Evolutionary conservation across 306 rosid species (phyloP).

Genomic region (Castanospermum australe): DNA sequence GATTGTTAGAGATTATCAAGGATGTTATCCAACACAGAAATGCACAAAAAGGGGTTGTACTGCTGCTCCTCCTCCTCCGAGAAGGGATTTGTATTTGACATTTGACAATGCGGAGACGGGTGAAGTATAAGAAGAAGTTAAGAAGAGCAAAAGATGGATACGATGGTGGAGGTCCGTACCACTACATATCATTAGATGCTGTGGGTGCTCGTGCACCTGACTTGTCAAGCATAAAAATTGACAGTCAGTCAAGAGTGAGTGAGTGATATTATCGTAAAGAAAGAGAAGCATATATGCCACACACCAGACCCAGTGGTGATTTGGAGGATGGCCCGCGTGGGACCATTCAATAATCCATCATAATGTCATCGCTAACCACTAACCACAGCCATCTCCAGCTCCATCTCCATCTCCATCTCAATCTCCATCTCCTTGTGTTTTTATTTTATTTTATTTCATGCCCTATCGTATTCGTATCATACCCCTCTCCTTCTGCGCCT

Average conservation of each 20-base stretch:
- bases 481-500: background rate
- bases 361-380: background rate
- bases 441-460: too few species aligned
- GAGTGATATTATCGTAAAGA: background rate
- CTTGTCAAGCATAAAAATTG: constrained; percentile 36
- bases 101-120: background rate
- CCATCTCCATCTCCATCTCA: too few species aligned
- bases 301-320: background rate
- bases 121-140: background rate
- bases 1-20: too few species aligned
- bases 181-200: constrained; percentile 34
- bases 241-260: background rate
- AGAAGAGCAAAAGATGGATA: background rate
- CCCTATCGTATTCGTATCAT: background rate
- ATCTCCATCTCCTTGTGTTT: too few species aligned
- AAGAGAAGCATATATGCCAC: background rate
- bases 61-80: too few species aligned
- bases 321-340: background rate
- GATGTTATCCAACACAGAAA: too few species aligned
- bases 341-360: constrained; percentile 7
- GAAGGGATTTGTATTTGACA: background rate
- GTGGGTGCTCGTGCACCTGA: constrained; percentile 46
- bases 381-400: background rate
- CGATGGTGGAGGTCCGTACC: constrained; percentile 36
- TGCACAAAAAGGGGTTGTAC: too few species aligned